Conservation (phyloP, 768 basidiomycete species). For the Rossbeevera mucosa region DNA sequence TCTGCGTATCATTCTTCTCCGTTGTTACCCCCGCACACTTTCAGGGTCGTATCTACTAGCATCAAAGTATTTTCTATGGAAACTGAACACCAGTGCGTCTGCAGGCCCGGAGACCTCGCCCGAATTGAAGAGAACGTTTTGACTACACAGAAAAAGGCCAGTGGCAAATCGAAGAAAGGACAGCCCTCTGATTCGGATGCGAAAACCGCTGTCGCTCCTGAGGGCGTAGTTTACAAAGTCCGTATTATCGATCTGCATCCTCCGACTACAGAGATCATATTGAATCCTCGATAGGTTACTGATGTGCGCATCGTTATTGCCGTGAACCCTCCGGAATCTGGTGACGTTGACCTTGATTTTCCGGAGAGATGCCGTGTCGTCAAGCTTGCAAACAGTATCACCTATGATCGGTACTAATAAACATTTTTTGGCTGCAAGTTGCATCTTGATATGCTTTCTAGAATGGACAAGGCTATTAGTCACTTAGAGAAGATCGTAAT, state of each 20-base stretch:
- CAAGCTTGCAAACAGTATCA: conserved; percentile 89
- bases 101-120: conserved; percentile 84
- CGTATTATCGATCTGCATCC: neutral
- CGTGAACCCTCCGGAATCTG: conserved; percentile 57
- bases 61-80: neutral
- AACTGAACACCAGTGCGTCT: conserved; percentile 4
- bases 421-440: neutral
- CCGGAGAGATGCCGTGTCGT: conserved; percentile 82
- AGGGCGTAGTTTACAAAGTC: conserved; percentile 89
- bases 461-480: conserved; percentile 84
- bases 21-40: conserved; percentile 79
- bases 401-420: conserved; percentile 75
- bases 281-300: conserved; percentile 51
- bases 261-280: neutral
- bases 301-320: conserved; percentile 81
- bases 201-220: conserved; percentile 40
- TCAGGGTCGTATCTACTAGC: conserved; percentile 47
- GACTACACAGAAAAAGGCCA: conserved; percentile 36
- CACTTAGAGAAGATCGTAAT: conserved; percentile 49
- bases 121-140: conserved; percentile 71
- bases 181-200: conserved; percentile 31
- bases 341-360: conserved; percentile 64
- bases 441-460: conserved; percentile 25
- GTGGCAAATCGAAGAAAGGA: conserved; percentile 45
- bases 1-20: conserved; percentile 69